A percentile compares a stretch with the other conserved stretches of the same genome.
These are phyloP conservation scores for Aspergillus affinis DNA, from an alignment of 495 filamentous ascomycete species.

Conservation along the genomic window DNA sequence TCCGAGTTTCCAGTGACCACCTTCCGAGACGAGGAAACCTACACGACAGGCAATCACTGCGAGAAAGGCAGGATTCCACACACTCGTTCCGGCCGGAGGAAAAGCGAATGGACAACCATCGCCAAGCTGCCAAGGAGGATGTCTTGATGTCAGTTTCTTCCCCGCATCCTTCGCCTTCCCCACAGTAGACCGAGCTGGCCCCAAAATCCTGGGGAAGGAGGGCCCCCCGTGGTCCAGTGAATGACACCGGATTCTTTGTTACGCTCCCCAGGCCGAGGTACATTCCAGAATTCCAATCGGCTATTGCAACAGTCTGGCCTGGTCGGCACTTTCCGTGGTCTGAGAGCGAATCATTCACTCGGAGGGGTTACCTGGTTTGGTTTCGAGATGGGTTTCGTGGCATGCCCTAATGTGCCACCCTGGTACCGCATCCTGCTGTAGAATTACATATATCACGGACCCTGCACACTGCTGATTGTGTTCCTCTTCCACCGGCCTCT, in stretches of 20 bases:
- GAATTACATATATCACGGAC: neutral
- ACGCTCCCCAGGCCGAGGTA: slow-evolving; percentile 18
- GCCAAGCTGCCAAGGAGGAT: slow-evolving; percentile 1
- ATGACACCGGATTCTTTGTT: neutral
- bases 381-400: neutral
- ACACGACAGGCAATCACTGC: too few species aligned
- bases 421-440: neutral
- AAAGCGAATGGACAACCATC: neutral
- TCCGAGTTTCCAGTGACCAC: neutral
- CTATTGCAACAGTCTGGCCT: neutral
- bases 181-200: neutral
- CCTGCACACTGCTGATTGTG: neutral
- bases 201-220: slow-evolving; percentile 5
- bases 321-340: neutral
- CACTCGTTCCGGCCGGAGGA: too few species aligned
- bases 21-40: neutral
- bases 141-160: slow-evolving; percentile 10
- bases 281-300: neutral
- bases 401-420: neutral
- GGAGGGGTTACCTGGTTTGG: neutral
- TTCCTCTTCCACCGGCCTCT: neutral
- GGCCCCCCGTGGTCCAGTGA: neutral
- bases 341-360: neutral
- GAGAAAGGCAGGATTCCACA: too few species aligned
- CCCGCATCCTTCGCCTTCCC: slow-evolving; percentile 16